Base-by-base conservation (phyloP, 1,284 basidiomycete species). In the Ustilago crameri region DNA sequence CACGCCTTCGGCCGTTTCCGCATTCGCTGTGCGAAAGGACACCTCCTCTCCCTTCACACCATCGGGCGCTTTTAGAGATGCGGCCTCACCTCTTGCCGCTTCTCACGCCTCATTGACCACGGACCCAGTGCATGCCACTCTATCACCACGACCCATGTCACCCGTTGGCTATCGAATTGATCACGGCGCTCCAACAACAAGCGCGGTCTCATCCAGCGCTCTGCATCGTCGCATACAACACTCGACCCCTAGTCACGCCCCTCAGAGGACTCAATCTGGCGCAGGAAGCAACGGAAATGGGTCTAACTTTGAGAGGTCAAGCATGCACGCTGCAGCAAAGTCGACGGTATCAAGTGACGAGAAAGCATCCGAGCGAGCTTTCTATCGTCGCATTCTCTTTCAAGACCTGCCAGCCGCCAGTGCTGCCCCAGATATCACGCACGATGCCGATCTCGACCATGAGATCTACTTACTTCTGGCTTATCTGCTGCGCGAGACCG, bases 381-480 rank as follows among this genome's bases (percentile, higher is more conserved):
- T 73, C 48, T 73, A 68, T 45, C 64, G 70, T 22, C 70, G 70
- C 27, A 60, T 73, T 22, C 60, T 73, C 32, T 73, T 73, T 27
- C 64, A 67, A 30, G 43, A 73, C 41, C 60, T 73, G 7, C 9
- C 64, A 3, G 12, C 51, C 3, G 40, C 48, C 22, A 37, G 37
- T 3, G 30, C 35, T 3, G 50, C 54, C n/a, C 61, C 66, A 22
- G 10, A 18, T 4, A 60, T 69, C 40, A 74, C 71, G 3, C 52
- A 59, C 10, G 65, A 65, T 23, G 34, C 37, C 14, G 52, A 58
- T 20, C 55, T 75, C 14, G 74, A 78, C 40, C 74, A 76, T 45
- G 64, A 73, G 40, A 46, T 69, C 51, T 57, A 62, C 24, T 47
- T 76, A 27, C 45, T 78, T 17, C 53, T 78, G 2, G 70, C 75